These are phyloP conservation scores for Cyberlindnera sargentensis DNA, from an alignment of 805 yeast genomes.

Conservation along the genomic window DNA sequence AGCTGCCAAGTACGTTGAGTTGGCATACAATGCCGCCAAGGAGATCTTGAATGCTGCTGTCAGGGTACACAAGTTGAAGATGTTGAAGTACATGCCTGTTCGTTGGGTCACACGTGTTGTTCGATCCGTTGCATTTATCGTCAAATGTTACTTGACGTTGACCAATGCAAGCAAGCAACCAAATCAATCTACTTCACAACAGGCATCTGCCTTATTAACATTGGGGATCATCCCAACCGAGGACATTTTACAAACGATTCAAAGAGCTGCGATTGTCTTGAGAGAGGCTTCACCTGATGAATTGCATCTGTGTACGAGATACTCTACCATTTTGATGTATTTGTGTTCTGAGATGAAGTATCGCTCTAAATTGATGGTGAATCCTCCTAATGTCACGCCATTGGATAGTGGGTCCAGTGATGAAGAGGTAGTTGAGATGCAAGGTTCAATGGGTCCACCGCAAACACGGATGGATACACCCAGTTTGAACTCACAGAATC, in stretches of 20 bases:
- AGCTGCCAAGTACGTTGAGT: slow-evolving; percentile 70
- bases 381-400: slow-evolving; percentile 23
- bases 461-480: not conserved
- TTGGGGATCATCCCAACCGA: slow-evolving; percentile 58
- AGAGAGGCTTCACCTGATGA: slow-evolving; percentile 88
- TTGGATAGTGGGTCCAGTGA: slow-evolving; percentile 19
- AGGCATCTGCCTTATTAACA: slow-evolving; percentile 43
- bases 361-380: slow-evolving; percentile 26
- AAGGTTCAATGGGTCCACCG: not conserved
- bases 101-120: slow-evolving; percentile 85
- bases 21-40: slow-evolving; percentile 79
- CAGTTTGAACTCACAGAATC: not conserved
- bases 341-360: slow-evolving; percentile 69
- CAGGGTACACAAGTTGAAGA: slow-evolving; percentile 55
- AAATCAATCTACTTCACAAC: slow-evolving; percentile 32
- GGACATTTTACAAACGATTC: slow-evolving; percentile 61
- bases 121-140: slow-evolving; percentile 83
- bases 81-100: slow-evolving; percentile 80
- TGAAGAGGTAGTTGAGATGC: slow-evolving; percentile 12
- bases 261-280: slow-evolving; percentile 63
- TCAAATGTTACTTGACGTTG: slow-evolving; percentile 71
- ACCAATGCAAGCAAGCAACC: slow-evolving; percentile 28
- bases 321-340: slow-evolving; percentile 69
- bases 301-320: slow-evolving; percentile 73
- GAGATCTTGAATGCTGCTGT: slow-evolving; percentile 68